Conservation (phyloP, 2,329 filamentous ascomycete species). For the Colletotrichum truncatum region DNA sequence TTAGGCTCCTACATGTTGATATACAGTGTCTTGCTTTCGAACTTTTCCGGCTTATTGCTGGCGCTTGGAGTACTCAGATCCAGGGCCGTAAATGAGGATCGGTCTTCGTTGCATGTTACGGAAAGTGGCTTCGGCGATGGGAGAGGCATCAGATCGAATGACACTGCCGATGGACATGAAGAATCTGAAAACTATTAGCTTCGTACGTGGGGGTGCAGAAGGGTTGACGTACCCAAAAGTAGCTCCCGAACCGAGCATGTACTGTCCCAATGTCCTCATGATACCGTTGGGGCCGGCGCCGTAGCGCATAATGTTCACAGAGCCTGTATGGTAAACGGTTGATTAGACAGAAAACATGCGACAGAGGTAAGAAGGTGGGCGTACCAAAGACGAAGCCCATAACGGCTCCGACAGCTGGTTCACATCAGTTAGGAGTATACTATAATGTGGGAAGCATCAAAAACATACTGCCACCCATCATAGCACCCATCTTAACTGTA, state of each 20-base stretch:
- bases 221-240: slow-evolving; percentile 83
- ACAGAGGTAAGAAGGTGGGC: slow-evolving; percentile 34
- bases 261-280: slow-evolving; percentile 93
- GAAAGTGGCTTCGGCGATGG: slow-evolving; percentile 79
- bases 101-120: slow-evolving; percentile 77
- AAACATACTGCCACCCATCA: slow-evolving; percentile 96
- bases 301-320: slow-evolving; percentile 94
- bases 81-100: slow-evolving; percentile 65
- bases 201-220: background rate
- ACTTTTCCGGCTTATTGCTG: slow-evolving; percentile 20
- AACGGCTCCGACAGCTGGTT: slow-evolving; percentile 87
- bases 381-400: slow-evolving; percentile 98
- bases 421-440: slow-evolving; percentile 40
- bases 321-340: slow-evolving; percentile 62
- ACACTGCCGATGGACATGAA: slow-evolving; percentile 99
- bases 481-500: slow-evolving; percentile 94
- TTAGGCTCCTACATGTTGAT: slow-evolving; percentile 21
- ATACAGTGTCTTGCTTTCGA: slow-evolving; percentile 9
- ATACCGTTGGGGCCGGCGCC: slow-evolving; percentile 94
- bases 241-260: slow-evolving; percentile 93
- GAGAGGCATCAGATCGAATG: slow-evolving; percentile 89
- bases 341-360: background rate
- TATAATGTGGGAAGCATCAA: background rate
- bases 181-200: slow-evolving; percentile 62
- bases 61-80: slow-evolving; percentile 40